Base-by-base conservation (phyloP, 495 filamentous ascomycete genomes). In the Filosporella fistucella region DNA sequence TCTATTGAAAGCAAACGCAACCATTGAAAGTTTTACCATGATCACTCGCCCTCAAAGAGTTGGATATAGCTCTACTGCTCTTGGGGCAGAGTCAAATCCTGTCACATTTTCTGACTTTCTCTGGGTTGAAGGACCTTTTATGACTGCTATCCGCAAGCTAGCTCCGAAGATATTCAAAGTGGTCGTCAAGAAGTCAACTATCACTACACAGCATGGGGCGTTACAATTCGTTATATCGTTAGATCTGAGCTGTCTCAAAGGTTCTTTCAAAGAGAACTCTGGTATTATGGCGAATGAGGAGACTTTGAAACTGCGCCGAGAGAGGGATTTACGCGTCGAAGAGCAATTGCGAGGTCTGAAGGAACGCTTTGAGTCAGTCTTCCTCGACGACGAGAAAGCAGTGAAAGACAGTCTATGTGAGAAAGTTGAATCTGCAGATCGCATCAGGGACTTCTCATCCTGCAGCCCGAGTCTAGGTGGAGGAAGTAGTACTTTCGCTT, bases 61-160 rank as follows among this genome's bases (percentile, higher is more conserved):
- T 14, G 39, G 26, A 0, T 40, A 34, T 16, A 43, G 46, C 2
- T 51, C 42, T 6, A 51, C 50, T 1, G 55, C 46, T 11, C 9
- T 42, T 10, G 47, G 45, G 7, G 20, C 47, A 12, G 50, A 58
- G 20, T 1, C 8, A 6, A 36, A 45, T 25, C 47, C 47, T 5
- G 17, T 54, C 18, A 36, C 40, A 4, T 58, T 51, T 21, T 41
- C 55, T n/a, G 46, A 58, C 21, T 58, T 58, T 17, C 37, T 58
- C n/a, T 58, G 41, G 18, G 38, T 18, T 18, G 18, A 21, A 12
- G 42, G 47, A 11, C 11, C 12, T 6, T 23, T 58, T 9, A 58
- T 58, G 55, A 35, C 4, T 1, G 42, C 32, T 1, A 24, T 58
- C 1, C 41, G 37, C 1, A 32, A 48, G 6, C 45, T 58, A 4